phyloP scores from a whole-genome alignment of 73 alveolate species.

The Paramecium primaurelia region DNA sequence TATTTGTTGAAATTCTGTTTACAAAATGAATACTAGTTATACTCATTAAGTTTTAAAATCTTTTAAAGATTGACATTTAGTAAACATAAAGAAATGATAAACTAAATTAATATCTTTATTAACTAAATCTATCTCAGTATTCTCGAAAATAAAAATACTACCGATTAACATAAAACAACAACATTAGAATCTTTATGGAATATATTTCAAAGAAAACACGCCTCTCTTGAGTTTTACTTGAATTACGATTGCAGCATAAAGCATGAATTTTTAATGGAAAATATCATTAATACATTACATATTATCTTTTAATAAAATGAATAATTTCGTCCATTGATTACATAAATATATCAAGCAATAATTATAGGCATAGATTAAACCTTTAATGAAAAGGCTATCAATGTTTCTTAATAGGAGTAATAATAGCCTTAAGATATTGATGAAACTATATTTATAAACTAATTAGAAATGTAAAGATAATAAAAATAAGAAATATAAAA shows the following conservation, averaged over 20 bases:
- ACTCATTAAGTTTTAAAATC: slow-evolving; percentile 37
- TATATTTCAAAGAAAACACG: slow-evolving; percentile 16
- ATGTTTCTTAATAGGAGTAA: background rate
- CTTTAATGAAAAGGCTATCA: background rate
- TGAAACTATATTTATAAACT: background rate
- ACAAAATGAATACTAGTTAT: slow-evolving; percentile 1
- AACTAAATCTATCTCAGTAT: slow-evolving; percentile 32
- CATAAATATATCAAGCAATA: background rate
- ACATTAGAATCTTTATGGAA: slow-evolving; percentile 30
- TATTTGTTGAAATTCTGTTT: slow-evolving; percentile 48
- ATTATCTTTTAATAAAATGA: background rate
- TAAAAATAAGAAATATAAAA: slow-evolving; percentile 35
- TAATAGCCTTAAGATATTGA: background rate
- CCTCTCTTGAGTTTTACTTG: slow-evolving; percentile 44
- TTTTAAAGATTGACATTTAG: background rate
- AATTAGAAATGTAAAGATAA: slow-evolving; percentile 33
- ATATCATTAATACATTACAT: background rate
- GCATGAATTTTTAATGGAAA: slow-evolving; percentile 48
- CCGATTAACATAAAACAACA: slow-evolving; percentile 1
- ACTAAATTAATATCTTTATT: slow-evolving; percentile 45
- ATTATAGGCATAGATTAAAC: background rate
- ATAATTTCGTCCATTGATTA: background rate
- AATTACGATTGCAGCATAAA: slow-evolving; percentile 55
- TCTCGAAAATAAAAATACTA: slow-evolving; percentile 21
- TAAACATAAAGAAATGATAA: background rate